A percentile compares a stretch with the other conserved stretches of the same genome.
phyloP scores from a whole-genome alignment of 129 eudicot species.

The Flaveria trinervia region DNA sequence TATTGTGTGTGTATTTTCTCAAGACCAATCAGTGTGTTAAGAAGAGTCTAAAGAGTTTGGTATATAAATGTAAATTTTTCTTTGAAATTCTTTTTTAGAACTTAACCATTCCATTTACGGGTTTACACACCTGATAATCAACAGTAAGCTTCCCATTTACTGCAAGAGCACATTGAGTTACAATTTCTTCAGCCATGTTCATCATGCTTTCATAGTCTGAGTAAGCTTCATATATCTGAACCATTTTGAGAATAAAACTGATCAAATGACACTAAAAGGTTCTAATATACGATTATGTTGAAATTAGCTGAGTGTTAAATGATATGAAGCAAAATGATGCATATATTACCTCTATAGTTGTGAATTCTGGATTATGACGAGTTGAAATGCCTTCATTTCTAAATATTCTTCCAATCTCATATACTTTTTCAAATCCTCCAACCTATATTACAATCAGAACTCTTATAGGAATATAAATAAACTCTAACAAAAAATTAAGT shows the following conservation, averaged over 20 bases:
- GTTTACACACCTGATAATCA: slow-evolving; percentile 73
- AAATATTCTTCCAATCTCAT: slow-evolving; percentile 92
- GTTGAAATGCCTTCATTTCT: slow-evolving; percentile 99
- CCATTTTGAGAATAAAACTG: slow-evolving; percentile 18
- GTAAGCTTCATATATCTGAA: slow-evolving; percentile 95
- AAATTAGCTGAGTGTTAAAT: not conserved
- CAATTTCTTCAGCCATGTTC: slow-evolving; percentile 93
- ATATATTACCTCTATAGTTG: slow-evolving; percentile 87
- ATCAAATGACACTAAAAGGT: slow-evolving; percentile 11
- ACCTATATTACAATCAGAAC: slow-evolving; percentile 50
- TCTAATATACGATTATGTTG: not conserved
- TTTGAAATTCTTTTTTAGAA: too few relatives aligned
- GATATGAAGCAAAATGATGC: not conserved
- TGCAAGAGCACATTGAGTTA: slow-evolving; percentile 88
- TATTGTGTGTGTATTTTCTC: not conserved
- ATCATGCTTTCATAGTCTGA: slow-evolving; percentile 98
- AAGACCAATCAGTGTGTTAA: not conserved
- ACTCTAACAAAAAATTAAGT: not conserved
- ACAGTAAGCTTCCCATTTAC: slow-evolving; percentile 81
- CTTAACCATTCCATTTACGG: not conserved
- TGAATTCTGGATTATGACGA: slow-evolving; percentile 99
- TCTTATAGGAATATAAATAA: not conserved
- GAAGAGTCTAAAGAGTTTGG: too few relatives aligned
- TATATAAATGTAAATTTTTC: too few relatives aligned
- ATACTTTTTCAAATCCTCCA: slow-evolving; percentile 95